Evolutionary conservation across 441 rosid species (phyloP).

Genomic region (Adansonia grandidieri): DNA sequence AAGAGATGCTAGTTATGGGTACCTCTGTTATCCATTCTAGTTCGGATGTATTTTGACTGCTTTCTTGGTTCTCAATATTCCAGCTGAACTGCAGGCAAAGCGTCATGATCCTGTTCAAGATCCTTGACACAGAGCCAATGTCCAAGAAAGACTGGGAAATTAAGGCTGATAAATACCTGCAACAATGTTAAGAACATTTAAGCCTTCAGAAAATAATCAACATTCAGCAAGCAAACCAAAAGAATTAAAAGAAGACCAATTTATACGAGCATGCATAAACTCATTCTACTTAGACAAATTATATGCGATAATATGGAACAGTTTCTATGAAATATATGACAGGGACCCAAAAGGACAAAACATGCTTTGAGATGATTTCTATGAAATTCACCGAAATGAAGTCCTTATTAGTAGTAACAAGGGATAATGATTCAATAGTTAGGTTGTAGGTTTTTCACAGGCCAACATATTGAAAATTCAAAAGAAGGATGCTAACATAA

Average conservation of each 20-base stretch:
- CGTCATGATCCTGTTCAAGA: conserved; percentile 90
- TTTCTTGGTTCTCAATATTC: conserved; percentile 92
- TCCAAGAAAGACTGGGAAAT: conserved; percentile 96
- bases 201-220: conserved; percentile 17
- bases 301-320: background rate
- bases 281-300: background rate
- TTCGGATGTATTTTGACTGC: conserved; percentile 71
- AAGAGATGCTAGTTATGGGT: conserved; percentile 14
- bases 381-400: conserved; percentile 9
- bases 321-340: background rate
- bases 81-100: conserved; percentile 97
- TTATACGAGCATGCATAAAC: background rate
- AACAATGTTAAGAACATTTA: conserved; percentile 20
- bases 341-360: background rate
- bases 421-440: background rate
- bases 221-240: background rate
- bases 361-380: background rate
- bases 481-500: conserved; percentile 18
- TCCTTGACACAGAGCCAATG: conserved; percentile 93
- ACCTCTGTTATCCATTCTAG: conserved; percentile 92
- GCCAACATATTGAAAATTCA: background rate
- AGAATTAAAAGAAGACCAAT: background rate
- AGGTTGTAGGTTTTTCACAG: conserved; percentile 6
- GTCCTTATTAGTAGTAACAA: background rate
- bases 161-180: conserved; percentile 91